A percentile compares a stretch with the other conserved stretches of the same genome.
Evolutionary conservation across 2,329 filamentous ascomycete genomes (phyloP).

Genomic region (Chalaropsis thielavioides): DNA sequence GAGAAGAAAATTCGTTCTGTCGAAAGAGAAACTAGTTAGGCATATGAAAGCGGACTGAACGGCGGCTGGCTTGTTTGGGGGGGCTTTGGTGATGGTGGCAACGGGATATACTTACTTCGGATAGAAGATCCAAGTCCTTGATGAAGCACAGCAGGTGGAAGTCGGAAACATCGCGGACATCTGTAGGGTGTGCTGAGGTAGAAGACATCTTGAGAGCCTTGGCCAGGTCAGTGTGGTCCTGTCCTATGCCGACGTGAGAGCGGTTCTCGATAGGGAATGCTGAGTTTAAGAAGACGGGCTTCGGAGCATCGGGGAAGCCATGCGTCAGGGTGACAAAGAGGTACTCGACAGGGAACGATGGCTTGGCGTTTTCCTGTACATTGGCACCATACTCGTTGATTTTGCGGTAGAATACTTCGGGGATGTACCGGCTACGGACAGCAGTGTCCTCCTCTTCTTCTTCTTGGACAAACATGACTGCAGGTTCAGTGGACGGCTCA

Average conservation of each 20-base stretch:
- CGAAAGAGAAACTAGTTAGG: constrained; percentile 12
- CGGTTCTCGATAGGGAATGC: constrained; percentile 87
- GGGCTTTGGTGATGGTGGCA: background rate
- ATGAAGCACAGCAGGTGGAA: constrained; percentile 91
- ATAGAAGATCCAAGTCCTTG: constrained; percentile 63
- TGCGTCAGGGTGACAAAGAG: constrained; percentile 91
- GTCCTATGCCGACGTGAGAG: constrained; percentile 68
- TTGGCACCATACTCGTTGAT: constrained; percentile 96
- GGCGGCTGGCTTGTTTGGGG: background rate
- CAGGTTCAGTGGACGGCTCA: constrained; percentile 85
- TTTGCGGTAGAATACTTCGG: constrained; percentile 88
- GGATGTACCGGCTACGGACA: constrained; percentile 66
- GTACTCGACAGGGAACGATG: constrained; percentile 91
- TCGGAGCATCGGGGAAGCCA: constrained; percentile 73
- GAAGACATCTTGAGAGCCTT: constrained; percentile 46
- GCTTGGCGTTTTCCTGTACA: constrained; percentile 94
- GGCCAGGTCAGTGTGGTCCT: constrained; percentile 57
- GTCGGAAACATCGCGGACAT: constrained; percentile 62
- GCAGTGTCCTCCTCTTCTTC: constrained; percentile 51
- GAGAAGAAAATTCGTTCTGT: constrained; percentile 75
- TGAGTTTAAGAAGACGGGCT: constrained; percentile 58
- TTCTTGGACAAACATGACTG: constrained; percentile 83
- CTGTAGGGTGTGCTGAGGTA: constrained; percentile 27
- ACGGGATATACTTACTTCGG: constrained; percentile 46
- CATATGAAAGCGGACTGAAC: background rate